Evolutionary conservation across 345 rosid species (phyloP).

Genomic region (Brassica cretica): DNA sequence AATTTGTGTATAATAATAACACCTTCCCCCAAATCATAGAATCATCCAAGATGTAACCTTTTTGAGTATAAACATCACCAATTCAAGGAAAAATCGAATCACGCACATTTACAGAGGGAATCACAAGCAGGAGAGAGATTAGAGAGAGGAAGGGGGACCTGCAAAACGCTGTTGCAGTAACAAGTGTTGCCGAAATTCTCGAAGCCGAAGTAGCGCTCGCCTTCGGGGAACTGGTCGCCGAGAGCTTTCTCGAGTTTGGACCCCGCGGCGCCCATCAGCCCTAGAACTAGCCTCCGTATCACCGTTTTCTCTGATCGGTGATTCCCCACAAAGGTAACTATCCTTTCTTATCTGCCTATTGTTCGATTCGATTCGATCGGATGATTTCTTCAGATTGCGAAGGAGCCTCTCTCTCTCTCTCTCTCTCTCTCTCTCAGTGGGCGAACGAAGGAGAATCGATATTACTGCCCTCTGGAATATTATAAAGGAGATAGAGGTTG

Average conservation of each 20-base stretch:
- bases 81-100: not conserved
- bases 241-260: conserved; percentile 99
- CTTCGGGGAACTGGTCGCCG: conserved; percentile 99
- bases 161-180: conserved; percentile 96
- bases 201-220: conserved; percentile 96
- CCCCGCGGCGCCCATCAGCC: conserved; percentile 92
- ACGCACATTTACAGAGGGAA: not conserved
- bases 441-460: conserved; percentile 24
- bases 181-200: conserved; percentile 99
- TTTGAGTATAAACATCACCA: not conserved
- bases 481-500: conserved; percentile 9
- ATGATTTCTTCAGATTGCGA: conserved; percentile 17
- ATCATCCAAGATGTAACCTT: not conserved
- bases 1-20: not conserved
- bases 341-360: conserved; percentile 1
- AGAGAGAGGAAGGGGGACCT: conserved; percentile 48
- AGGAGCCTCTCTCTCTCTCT: conserved; percentile 9
- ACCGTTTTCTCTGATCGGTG: conserved; percentile 41
- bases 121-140: not conserved
- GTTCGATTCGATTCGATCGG: conserved; percentile 38
- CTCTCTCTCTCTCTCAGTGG: not conserved
- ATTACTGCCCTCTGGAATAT: not conserved
- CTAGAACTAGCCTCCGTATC: conserved; percentile 33
- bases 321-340: not conserved
- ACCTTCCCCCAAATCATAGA: not conserved